Conservation (phyloP, 805 yeast species). For the Saturnispora saitoi region DNA sequence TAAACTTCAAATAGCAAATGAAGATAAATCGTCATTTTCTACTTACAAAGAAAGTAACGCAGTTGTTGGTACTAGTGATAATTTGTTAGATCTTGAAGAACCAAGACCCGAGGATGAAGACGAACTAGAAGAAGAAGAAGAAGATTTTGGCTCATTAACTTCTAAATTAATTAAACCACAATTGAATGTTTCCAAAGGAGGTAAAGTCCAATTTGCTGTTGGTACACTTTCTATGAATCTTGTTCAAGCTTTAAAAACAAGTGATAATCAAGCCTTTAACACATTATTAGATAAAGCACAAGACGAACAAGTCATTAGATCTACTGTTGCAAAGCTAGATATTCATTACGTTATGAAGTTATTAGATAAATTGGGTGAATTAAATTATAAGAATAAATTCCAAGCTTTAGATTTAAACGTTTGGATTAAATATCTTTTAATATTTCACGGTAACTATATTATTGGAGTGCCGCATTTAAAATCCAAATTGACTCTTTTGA, state of each 20-base stretch:
- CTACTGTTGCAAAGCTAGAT: slow-evolving; percentile 42
- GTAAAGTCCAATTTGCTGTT: slow-evolving; percentile 46
- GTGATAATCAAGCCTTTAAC: slow-evolving; percentile 80
- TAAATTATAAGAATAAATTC: slow-evolving; percentile 38
- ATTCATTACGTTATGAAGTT: slow-evolving; percentile 41
- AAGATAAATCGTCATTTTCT: slow-evolving; percentile 20
- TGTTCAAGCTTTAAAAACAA: slow-evolving; percentile 79
- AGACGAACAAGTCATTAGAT: slow-evolving; percentile 41
- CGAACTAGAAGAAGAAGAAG: slow-evolving; percentile 35
- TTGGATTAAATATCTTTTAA: slow-evolving; percentile 50
- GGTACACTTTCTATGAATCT: slow-evolving; percentile 81
- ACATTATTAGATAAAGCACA: slow-evolving; percentile 54
- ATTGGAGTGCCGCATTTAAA: slow-evolving; percentile 38
- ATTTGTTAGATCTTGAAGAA: slow-evolving; percentile 42
- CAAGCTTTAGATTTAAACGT: slow-evolving; percentile 18
- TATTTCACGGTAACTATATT: slow-evolving; percentile 46
- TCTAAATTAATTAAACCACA: slow-evolving; percentile 37
- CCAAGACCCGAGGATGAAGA: slow-evolving; percentile 40
- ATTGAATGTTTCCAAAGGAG: slow-evolving; percentile 21
- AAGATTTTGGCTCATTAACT: slow-evolving; percentile 35
- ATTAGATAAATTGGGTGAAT: slow-evolving; percentile 44
- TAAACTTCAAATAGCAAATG: slow-evolving; percentile 34
- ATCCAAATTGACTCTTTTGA: slow-evolving; percentile 36
- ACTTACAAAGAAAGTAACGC: slow-evolving; percentile 21
- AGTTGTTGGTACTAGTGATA: slow-evolving; percentile 40